Evolutionary conservation across 2,329 filamentous ascomycete species (phyloP).

Genomic region (Monosporascus ibericus): DNA sequence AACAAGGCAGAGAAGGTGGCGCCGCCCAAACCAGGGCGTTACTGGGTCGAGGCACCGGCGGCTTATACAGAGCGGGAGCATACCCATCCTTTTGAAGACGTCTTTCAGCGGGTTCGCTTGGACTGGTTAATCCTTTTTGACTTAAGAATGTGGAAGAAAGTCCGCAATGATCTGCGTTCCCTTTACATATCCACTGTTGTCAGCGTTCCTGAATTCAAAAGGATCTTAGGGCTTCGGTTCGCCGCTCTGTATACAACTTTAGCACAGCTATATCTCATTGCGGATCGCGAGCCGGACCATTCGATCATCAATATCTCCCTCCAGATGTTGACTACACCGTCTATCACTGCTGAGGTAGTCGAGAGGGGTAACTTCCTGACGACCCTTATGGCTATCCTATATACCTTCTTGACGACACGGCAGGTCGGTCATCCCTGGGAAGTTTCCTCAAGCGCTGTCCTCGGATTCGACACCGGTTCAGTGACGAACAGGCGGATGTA

Average conservation of each 20-base stretch:
- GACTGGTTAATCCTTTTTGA: constrained; percentile 96
- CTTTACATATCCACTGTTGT: constrained; percentile 96
- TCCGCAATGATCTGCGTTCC: constrained; percentile 82
- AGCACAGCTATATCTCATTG: constrained; percentile 91
- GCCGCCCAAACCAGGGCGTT: constrained; percentile 62
- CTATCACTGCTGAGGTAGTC: constrained; percentile 92
- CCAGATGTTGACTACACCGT: constrained; percentile 93
- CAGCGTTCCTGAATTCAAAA: constrained; percentile 92
- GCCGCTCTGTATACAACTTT: constrained; percentile 90
- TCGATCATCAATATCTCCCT: constrained; percentile 97
- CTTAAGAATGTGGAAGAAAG: constrained; percentile 91
- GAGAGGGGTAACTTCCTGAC: constrained; percentile 94
- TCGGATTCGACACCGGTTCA: constrained; percentile 90
- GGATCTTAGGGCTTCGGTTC: constrained; percentile 86
- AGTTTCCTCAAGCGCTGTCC: constrained; percentile 75
- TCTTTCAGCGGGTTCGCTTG: constrained; percentile 81
- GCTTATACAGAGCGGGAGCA: constrained; percentile 58
- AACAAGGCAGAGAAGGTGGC: constrained; percentile 32
- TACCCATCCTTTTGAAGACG: constrained; percentile 71
- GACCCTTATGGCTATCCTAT: constrained; percentile 90
- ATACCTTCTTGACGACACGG: constrained; percentile 92
- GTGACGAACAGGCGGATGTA: constrained; percentile 95
- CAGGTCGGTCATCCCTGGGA: constrained; percentile 94
- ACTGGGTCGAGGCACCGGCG: constrained; percentile 80
- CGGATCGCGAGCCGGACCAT: constrained; percentile 92